These are phyloP conservation scores for Pestalotiopsis fici DNA, from an alignment of 2,329 filamentous ascomycete species.

Conservation along the genomic window DNA sequence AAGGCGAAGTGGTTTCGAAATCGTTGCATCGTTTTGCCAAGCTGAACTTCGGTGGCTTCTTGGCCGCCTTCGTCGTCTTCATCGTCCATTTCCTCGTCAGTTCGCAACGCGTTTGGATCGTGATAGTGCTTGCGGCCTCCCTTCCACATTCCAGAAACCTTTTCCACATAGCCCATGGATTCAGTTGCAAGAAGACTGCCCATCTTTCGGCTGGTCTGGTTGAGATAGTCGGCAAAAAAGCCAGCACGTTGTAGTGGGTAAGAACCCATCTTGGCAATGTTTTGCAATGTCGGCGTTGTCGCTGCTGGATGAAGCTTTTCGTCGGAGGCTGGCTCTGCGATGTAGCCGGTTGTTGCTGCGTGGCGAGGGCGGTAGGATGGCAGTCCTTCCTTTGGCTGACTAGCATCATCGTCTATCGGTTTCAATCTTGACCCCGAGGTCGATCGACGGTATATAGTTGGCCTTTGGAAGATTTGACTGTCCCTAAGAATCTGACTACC, in stretches of 20 bases:
- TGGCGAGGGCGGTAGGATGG: slow-evolving; percentile 14
- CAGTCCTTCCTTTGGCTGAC: slow-evolving; percentile 13
- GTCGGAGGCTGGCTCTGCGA: slow-evolving; percentile 27
- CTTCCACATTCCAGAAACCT: slow-evolving; percentile 96
- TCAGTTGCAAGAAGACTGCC: slow-evolving; percentile 81
- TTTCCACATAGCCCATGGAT: slow-evolving; percentile 95
- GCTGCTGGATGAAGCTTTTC: slow-evolving; percentile 26
- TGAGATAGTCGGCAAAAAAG: slow-evolving; percentile 80
- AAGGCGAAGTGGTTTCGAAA: slow-evolving; percentile 91
- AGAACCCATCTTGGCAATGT: slow-evolving; percentile 61
- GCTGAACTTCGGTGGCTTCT: slow-evolving; percentile 61
- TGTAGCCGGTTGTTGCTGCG: slow-evolving; percentile 37
- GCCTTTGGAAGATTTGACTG: slow-evolving; percentile 85
- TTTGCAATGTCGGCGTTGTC: slow-evolving; percentile 46
- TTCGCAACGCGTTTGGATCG: slow-evolving; percentile 52
- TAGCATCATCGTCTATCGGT: slow-evolving; percentile 11
- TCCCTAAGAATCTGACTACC: slow-evolving; percentile 88
- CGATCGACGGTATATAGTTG: slow-evolving; percentile 60
- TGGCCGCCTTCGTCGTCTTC: slow-evolving; percentile 47
- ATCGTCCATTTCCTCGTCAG: slow-evolving; percentile 54
- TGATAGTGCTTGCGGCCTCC: slow-evolving; percentile 89
- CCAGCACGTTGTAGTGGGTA: slow-evolving; percentile 85
- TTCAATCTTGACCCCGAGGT: slow-evolving; percentile 35
- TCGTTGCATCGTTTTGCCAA: slow-evolving; percentile 70
- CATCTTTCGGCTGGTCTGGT: slow-evolving; percentile 77